phyloP scores from a whole-genome alignment of 805 yeast species.

The Hanseniaspora thailandica region DNA sequence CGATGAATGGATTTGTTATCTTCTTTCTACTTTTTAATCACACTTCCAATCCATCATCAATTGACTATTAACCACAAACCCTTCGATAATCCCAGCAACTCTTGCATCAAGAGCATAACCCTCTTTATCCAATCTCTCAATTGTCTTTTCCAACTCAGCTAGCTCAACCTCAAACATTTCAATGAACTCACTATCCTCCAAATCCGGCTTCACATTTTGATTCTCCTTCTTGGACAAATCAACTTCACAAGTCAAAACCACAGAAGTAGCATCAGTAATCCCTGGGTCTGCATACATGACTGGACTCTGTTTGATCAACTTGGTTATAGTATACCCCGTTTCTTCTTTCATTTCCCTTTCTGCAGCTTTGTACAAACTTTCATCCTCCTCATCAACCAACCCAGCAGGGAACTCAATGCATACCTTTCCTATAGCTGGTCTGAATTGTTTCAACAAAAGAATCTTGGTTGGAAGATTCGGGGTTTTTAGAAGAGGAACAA shows the following conservation, averaged over 20 bases:
- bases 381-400: conserved; percentile 71
- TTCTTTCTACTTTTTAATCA: neutral
- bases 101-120: conserved; percentile 81
- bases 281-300: conserved; percentile 69
- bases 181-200: conserved; percentile 87
- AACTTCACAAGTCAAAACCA: conserved; percentile 63
- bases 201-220: conserved; percentile 52
- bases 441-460: conserved; percentile 74
- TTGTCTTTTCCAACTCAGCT: conserved; percentile 40
- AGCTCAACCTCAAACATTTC: conserved; percentile 74
- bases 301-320: conserved; percentile 37
- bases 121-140: conserved; percentile 42
- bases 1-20: too few relatives aligned
- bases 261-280: conserved; percentile 77
- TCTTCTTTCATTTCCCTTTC: conserved; percentile 81
- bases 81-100: conserved; percentile 28
- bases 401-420: conserved; percentile 96
- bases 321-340: conserved; percentile 73
- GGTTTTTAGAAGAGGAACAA: conserved; percentile 56
- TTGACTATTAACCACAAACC: conserved; percentile 1
- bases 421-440: conserved; percentile 84
- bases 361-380: conserved; percentile 60
- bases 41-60: conserved; percentile 15
- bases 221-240: conserved; percentile 61
- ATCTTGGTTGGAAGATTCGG: conserved; percentile 39